Evolutionary conservation across 495 filamentous ascomycete species (phyloP).

Genomic region (Aspergillus mulundensis): DNA sequence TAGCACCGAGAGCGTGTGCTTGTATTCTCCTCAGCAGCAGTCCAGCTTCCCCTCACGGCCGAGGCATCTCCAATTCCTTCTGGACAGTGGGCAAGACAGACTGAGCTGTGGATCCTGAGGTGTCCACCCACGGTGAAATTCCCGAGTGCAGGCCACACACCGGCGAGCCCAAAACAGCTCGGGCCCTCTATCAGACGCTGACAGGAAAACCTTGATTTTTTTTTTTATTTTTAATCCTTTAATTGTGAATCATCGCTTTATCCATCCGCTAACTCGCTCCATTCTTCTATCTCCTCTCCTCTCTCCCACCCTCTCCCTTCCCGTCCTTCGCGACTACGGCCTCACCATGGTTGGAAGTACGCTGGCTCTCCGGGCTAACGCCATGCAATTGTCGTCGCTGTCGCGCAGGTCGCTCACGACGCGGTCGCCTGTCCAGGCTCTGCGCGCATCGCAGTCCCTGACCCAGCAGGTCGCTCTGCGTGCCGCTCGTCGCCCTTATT

Average conservation of each 20-base stretch:
- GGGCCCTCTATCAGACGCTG: slow-evolving; percentile 15
- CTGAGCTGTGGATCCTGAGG: slow-evolving; percentile 10
- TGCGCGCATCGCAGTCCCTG: slow-evolving; percentile 19
- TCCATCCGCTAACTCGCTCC: slow-evolving; percentile 15
- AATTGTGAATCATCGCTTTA: slow-evolving; percentile 1
- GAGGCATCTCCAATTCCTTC: slow-evolving; percentile 4
- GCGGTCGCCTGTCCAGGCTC: slow-evolving; percentile 12
- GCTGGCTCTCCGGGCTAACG: slow-evolving; percentile 36
- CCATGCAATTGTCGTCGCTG: slow-evolving; percentile 38
- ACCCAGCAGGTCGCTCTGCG: slow-evolving; percentile 29
- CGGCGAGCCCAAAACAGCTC: slow-evolving; percentile 44
- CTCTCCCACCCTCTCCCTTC: slow-evolving; percentile 9
- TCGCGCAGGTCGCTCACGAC: slow-evolving; percentile 41
- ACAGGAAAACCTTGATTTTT: slow-evolving; percentile 20
- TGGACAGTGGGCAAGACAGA: not conserved
- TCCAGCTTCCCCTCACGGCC: slow-evolving; percentile 5
- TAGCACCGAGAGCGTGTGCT: not conserved
- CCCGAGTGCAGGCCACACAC: slow-evolving; percentile 26
- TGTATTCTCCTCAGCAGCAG: slow-evolving; percentile 33
- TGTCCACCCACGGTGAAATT: slow-evolving; percentile 11
- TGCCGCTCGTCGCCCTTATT: slow-evolving; percentile 37
- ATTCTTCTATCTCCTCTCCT: slow-evolving; percentile 16
- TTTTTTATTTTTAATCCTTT: slow-evolving; percentile 8
- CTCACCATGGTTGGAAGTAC: slow-evolving; percentile 40
- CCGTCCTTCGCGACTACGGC: slow-evolving; percentile 15